Conservation (phyloP, 306 rosid species). For the barrel medic (Medicago truncatula) region DNA sequence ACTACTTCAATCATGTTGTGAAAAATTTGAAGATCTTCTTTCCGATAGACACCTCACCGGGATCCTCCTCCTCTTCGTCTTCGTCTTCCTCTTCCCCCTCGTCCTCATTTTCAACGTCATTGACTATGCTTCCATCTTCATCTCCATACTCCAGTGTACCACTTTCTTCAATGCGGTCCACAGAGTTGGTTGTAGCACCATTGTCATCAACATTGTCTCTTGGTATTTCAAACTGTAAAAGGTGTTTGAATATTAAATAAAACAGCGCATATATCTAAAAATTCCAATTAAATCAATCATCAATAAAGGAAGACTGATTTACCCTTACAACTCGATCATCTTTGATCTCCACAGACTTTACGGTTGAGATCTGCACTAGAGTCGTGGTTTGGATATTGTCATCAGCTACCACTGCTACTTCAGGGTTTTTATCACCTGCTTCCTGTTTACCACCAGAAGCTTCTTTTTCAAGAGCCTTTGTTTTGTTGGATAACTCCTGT, state of each 20-base stretch:
- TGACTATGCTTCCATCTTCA: conserved; percentile 54
- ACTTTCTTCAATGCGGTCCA: conserved; percentile 54
- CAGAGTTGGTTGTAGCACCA: conserved; percentile 47
- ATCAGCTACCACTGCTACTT: conserved; percentile 47
- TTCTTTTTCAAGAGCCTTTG: conserved; percentile 47
- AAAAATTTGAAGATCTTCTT: conserved; percentile 77
- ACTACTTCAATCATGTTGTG: conserved; percentile 61
- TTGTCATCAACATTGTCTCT: conserved; percentile 50
- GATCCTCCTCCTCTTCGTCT: conserved; percentile 57
- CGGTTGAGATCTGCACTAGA: conserved; percentile 51
- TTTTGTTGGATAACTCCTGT: conserved; percentile 40
- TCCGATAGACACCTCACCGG: conserved; percentile 64
- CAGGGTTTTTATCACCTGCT: conserved; percentile 46
- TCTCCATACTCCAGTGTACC: conserved; percentile 48
- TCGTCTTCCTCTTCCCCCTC: conserved; percentile 49
- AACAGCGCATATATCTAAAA: background rate
- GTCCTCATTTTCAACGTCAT: conserved; percentile 50
- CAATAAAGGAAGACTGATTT: conserved; percentile 36
- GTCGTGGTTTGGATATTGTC: conserved; percentile 42
- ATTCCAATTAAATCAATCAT: conserved; percentile 23
- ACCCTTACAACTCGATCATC: conserved; percentile 75
- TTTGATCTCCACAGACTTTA: conserved; percentile 48
- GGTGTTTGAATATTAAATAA: background rate
- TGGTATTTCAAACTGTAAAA: conserved; percentile 64
- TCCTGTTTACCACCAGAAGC: conserved; percentile 46